Conservation (phyloP, 495 filamentous ascomycete genomes). For the Aspergillus bertholletiae region DNA sequence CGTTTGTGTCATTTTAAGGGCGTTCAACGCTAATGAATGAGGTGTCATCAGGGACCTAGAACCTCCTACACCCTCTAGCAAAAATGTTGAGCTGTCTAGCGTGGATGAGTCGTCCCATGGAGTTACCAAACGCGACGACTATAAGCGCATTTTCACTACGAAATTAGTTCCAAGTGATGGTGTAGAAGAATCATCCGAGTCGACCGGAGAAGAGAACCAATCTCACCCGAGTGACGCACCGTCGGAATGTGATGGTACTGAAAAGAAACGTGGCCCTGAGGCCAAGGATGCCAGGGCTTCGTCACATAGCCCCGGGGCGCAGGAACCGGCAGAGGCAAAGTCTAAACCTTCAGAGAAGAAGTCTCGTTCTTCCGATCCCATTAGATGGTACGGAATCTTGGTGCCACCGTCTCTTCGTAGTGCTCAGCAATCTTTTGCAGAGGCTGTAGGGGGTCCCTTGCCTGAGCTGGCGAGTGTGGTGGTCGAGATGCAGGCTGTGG, state of each 20-base stretch:
- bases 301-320: not conserved
- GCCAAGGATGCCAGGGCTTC: not conserved
- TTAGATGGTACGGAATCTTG: slow-evolving; percentile 69
- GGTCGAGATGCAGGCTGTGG: slow-evolving; percentile 65
- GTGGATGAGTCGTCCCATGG: not conserved
- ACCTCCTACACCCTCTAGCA: not conserved
- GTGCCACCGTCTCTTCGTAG: slow-evolving; percentile 56
- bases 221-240: slow-evolving; percentile 1
- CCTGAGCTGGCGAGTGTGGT: slow-evolving; percentile 47
- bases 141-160: not conserved
- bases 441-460: slow-evolving; percentile 30
- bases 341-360: slow-evolving; percentile 18
- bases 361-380: slow-evolving; percentile 48
- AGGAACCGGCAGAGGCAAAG: slow-evolving; percentile 3
- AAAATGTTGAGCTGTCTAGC: not conserved
- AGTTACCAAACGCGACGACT: not conserved
- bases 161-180: slow-evolving; percentile 1
- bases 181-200: slow-evolving; percentile 11
- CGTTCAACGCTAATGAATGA: not conserved
- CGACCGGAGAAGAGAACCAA: slow-evolving; percentile 4
- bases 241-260: not conserved
- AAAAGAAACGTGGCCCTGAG: not conserved
- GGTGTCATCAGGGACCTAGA: not conserved
- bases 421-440: slow-evolving; percentile 52
- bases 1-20: not conserved